phyloP scores from a whole-genome alignment of 495 filamentous ascomycete species.

The Pseudevernia furfuracea region DNA sequence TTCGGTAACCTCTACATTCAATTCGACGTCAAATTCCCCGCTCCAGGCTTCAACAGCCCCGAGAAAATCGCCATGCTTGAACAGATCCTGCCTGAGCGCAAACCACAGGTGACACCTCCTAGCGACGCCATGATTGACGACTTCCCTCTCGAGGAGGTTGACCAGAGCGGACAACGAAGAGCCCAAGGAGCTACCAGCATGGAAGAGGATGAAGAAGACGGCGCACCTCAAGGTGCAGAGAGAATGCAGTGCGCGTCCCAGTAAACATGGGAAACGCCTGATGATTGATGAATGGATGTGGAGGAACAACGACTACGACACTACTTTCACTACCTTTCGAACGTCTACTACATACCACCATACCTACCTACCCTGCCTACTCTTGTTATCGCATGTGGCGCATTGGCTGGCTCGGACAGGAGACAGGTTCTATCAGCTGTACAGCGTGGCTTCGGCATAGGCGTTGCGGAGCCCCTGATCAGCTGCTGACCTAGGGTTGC shows the following conservation, averaged over 20 bases:
- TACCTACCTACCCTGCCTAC: slow-evolving; percentile 1
- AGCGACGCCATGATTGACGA: slow-evolving; percentile 86
- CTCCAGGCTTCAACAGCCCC: slow-evolving; percentile 40
- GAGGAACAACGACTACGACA: slow-evolving; percentile 4
- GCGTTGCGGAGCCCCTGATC: background rate
- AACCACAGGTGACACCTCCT: slow-evolving; percentile 53
- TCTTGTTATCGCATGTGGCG: background rate
- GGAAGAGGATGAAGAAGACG: slow-evolving; percentile 74
- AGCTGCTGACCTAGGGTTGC: slow-evolving; percentile 10
- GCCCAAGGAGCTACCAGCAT: slow-evolving; percentile 61
- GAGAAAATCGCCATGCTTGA: slow-evolving; percentile 58
- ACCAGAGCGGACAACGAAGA: slow-evolving; percentile 60
- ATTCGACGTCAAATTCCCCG: slow-evolving; percentile 95
- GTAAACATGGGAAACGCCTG: slow-evolving; percentile 44
- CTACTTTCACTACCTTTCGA: slow-evolving; percentile 9
- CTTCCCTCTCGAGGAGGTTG: slow-evolving; percentile 72
- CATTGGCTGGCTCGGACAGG: slow-evolving; percentile 15
- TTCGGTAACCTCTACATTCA: slow-evolving; percentile 95
- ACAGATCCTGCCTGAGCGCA: slow-evolving; percentile 67
- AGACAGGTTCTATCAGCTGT: background rate
- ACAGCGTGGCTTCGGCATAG: background rate
- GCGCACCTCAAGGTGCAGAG: slow-evolving; percentile 72
- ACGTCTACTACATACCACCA: background rate
- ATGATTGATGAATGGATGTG: slow-evolving; percentile 13
- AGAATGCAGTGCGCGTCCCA: slow-evolving; percentile 96